Evolutionary conservation across 257 asterid genomes (phyloP), one percentile per base, ranked within the genome.

Genomic region (Capsicum rhomboideum): DNA sequence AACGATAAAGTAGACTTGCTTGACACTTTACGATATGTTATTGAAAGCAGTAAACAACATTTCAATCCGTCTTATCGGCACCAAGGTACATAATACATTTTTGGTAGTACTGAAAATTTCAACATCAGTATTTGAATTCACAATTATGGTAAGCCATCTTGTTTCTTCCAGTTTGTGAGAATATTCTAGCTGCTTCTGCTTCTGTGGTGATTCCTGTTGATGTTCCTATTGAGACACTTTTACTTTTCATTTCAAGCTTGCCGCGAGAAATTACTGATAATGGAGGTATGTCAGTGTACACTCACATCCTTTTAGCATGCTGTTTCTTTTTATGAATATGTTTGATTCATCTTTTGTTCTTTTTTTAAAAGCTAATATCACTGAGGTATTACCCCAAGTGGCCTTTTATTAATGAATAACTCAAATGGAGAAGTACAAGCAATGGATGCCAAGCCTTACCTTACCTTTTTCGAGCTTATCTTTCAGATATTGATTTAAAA

Each of bases 21-120:
- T 85, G 99, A 96, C 84, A 85, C 85, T 87, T 89, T 93, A 68
- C 92, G 97, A 23, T 96, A 89, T 87, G 86, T 94, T 85, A 90
- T 93, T 52, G 98, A 94, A 86, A 89, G 93, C 86, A 91, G 98
- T 84, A 96, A 92, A 89, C 98, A 88, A 77, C 99, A 96, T 91
- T 96, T 94, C 89, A 96, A 96, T 85, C 90, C 93, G 53, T 89
- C 89, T 85, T 96, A 96, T 79, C 98, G 99, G 75, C 84, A 80
- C 82, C 94, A 90, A 92, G 99, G 99, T 94, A 82, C 82, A 54
- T 71, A 53, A 68, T 84, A 79, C 26, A 82, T 79, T 34, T 87
- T 40, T 79, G 74, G 67, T 80, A 53, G 61, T 85, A 79, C 54
- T 84, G 50, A 42, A 71, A 18, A 44, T 49, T 34, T 82, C 61